phyloP scores from a whole-genome alignment of 2,329 filamentous ascomycete genomes.

The Xylaria sp. region DNA sequence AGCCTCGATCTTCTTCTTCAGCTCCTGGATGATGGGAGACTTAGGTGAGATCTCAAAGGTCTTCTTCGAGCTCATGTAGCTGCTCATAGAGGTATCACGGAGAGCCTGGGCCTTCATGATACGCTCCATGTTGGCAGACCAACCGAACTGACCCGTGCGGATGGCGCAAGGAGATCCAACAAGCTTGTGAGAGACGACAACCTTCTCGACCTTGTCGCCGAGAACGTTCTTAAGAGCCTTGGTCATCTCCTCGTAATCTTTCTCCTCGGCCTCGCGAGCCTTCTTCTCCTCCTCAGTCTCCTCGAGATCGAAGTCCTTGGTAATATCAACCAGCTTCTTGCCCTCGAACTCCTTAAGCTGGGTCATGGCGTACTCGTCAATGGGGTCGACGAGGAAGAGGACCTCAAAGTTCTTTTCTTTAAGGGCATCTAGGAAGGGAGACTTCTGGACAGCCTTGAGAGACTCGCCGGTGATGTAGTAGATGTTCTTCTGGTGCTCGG shows the following conservation, averaged over 20 bases:
- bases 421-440: constrained; percentile 97
- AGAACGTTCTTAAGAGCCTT: constrained; percentile 99
- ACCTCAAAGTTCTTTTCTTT: constrained; percentile 99
- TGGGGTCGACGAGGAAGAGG: constrained; percentile 98
- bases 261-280: constrained; percentile 93
- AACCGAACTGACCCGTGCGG: constrained; percentile 99
- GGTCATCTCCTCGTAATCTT: constrained; percentile 93
- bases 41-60: constrained; percentile 99
- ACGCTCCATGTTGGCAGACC: constrained; percentile 99
- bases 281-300: constrained; percentile 99
- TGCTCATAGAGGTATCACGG: constrained; percentile 99
- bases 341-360: constrained; percentile 99
- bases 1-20: constrained; percentile 98
- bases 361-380: constrained; percentile 99
- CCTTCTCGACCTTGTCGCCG: constrained; percentile 99
- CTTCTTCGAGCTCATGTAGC: constrained; percentile 99
- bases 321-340: constrained; percentile 99
- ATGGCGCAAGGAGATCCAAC: constrained; percentile 95
- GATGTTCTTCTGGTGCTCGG: constrained; percentile 99
- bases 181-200: constrained; percentile 98
- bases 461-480: constrained; percentile 99
- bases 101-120: constrained; percentile 99
- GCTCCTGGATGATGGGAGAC: constrained; percentile 97
- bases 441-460: constrained; percentile 97
- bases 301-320: constrained; percentile 99